Conservation (phyloP, 306 rosid species). For the Prinsepia uniflora region DNA sequence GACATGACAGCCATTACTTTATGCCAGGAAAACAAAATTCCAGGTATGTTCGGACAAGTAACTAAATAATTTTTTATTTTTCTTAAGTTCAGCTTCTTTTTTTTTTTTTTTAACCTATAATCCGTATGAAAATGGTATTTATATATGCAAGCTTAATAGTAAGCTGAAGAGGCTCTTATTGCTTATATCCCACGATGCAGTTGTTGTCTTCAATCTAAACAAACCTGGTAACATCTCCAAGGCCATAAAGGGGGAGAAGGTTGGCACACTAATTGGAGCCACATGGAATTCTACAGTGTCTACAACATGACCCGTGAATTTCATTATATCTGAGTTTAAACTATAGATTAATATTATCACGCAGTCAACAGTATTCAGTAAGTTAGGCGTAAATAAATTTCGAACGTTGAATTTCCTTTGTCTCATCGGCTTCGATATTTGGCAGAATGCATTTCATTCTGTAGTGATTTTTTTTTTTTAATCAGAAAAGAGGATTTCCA, state of each 20-base stretch:
- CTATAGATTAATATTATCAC: background rate
- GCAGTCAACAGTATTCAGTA: background rate
- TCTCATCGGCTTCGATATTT: background rate
- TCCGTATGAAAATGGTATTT: background rate
- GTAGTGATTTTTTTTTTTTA: too few relatives aligned
- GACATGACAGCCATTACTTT: constrained; percentile 96
- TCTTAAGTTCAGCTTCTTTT: too few relatives aligned
- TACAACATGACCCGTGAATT: background rate
- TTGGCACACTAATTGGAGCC: constrained; percentile 66
- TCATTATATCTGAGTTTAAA: too few relatives aligned
- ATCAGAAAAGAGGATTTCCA: too few relatives aligned
- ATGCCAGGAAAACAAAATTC: constrained; percentile 93
- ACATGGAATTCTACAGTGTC: background rate
- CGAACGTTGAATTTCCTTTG: background rate
- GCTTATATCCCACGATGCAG: constrained; percentile 39
- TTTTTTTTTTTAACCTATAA: background rate
- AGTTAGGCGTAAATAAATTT: constrained; percentile 6
- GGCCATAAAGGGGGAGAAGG: constrained; percentile 82
- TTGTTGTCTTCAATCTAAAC: constrained; percentile 85
- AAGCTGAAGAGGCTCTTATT: constrained; percentile 5
- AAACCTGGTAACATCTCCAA: constrained; percentile 80
- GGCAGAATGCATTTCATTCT: too few relatives aligned
- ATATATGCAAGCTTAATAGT: background rate
- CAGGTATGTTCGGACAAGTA: constrained; percentile 51
- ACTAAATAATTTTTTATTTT: background rate